Conservation (phyloP, 1,139 yeast species). For the Kodamaea suecica region DNA sequence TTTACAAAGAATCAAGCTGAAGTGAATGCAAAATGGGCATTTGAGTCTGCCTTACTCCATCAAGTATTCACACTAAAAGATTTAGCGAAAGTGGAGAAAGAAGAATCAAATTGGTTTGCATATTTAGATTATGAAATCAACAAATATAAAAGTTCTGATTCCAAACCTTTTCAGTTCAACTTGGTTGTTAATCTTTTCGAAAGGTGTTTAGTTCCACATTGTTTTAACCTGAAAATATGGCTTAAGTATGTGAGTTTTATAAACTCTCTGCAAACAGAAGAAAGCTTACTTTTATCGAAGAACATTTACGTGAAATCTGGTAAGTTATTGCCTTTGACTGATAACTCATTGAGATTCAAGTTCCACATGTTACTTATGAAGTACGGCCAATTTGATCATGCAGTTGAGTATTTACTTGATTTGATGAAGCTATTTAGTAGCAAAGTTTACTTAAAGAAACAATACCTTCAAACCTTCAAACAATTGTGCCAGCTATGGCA, state of each 20-base stretch:
- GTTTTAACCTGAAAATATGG: conserved; percentile 55
- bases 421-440: conserved; percentile 21
- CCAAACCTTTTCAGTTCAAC: conserved; percentile 10
- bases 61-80: conserved; percentile 40
- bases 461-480: conserved; percentile 21
- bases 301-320: conserved; percentile 41
- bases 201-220: conserved; percentile 58
- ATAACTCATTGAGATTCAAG: conserved; percentile 36
- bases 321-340: conserved; percentile 43
- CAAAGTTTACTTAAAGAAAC: conserved; percentile 21
- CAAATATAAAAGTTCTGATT: conserved; percentile 47
- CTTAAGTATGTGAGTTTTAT: conserved; percentile 49
- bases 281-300: conserved; percentile 8
- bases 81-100: conserved; percentile 24
- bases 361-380: conserved; percentile 36
- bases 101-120: conserved; percentile 45
- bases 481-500: conserved; percentile 5
- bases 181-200: conserved; percentile 46
- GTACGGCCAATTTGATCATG: conserved; percentile 19
- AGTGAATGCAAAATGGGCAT: conserved; percentile 60
- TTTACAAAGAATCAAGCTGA: conserved; percentile 46
- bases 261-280: conserved; percentile 16
- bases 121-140: conserved; percentile 49
- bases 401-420: conserved; percentile 30
- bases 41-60: conserved; percentile 49